Evolutionary conservation across 1,284 basidiomycete genomes (phyloP).

Genomic region (Athelia sp.): DNA sequence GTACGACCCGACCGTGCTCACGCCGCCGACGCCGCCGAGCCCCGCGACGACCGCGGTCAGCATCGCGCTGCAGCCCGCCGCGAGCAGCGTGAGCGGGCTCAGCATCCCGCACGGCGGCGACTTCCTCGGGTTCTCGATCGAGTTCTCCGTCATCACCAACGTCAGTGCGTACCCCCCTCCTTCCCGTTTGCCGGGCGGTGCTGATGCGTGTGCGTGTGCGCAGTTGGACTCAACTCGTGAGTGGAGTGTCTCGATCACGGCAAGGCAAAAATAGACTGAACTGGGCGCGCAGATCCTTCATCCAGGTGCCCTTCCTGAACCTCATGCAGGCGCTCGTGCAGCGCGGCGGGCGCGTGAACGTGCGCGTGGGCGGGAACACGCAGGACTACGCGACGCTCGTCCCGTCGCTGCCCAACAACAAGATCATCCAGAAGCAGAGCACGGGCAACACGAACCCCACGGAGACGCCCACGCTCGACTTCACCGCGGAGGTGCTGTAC

Average conservation of each 20-base stretch:
- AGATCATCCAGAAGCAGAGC: constrained; percentile 45
- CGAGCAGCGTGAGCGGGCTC: constrained; percentile 23
- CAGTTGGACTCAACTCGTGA: constrained; percentile 52
- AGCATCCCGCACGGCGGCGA: constrained; percentile 54
- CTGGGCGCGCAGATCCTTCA: constrained; percentile 28
- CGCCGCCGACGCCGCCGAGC: not conserved
- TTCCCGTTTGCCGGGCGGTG: constrained; percentile 1
- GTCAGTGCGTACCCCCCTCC: constrained; percentile 40
- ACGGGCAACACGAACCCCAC: constrained; percentile 26
- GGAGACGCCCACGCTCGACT: constrained; percentile 53
- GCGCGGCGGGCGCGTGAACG: constrained; percentile 49
- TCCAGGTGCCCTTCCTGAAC: constrained; percentile 69
- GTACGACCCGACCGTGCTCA: not conserved
- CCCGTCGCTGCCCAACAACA: constrained; percentile 34
- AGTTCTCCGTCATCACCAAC: constrained; percentile 67
- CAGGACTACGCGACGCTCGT: constrained; percentile 59
- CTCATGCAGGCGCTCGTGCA: constrained; percentile 63
- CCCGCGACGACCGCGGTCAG: not conserved
- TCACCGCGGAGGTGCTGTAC: constrained; percentile 53
- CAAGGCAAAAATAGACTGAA: constrained; percentile 3
- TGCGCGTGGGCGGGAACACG: constrained; percentile 76
- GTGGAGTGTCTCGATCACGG: constrained; percentile 11
- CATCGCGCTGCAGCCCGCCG: not conserved
- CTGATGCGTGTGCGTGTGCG: not conserved
- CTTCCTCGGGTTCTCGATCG: constrained; percentile 69